A percentile compares a stretch with the other conserved stretches of the same genome.
phyloP scores from a whole-genome alignment of 345 rosid species.

The Hirschfeldia incana region DNA sequence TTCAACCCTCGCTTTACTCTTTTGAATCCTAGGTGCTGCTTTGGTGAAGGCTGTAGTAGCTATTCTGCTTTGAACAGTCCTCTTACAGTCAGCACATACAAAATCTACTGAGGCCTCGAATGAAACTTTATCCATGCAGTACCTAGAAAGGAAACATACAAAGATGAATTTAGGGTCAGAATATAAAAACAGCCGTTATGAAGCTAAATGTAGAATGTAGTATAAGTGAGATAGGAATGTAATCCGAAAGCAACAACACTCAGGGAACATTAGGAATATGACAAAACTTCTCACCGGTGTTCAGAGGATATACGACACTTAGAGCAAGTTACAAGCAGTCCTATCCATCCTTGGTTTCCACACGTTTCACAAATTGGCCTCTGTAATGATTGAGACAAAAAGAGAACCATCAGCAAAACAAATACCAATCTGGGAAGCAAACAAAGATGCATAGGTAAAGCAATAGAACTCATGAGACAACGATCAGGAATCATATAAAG shows the following conservation, averaged over 20 bases:
- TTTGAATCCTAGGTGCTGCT: background rate
- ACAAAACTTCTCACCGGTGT: slow-evolving; percentile 51
- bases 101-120: slow-evolving; percentile 29
- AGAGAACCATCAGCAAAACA: slow-evolving; percentile 24
- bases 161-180: background rate
- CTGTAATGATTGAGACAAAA: slow-evolving; percentile 28
- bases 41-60: background rate
- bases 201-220: slow-evolving; percentile 8
- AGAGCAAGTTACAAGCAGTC: slow-evolving; percentile 43
- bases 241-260: slow-evolving; percentile 12
- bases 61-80: slow-evolving; percentile 17
- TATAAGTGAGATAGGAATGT: background rate
- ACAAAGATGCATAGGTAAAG: background rate
- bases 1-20: slow-evolving; percentile 22
- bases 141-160: slow-evolving; percentile 37
- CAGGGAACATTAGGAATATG: background rate
- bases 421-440: slow-evolving; percentile 5
- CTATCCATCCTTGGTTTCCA: slow-evolving; percentile 44
- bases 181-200: background rate
- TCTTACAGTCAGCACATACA: slow-evolving; percentile 41
- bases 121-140: slow-evolving; percentile 40
- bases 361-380: slow-evolving; percentile 44
- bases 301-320: slow-evolving; percentile 41
- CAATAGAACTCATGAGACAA: background rate
- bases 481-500: background rate